Conservation (phyloP, 2,329 filamentous ascomycete species). For the Beauveria caledonica region DNA sequence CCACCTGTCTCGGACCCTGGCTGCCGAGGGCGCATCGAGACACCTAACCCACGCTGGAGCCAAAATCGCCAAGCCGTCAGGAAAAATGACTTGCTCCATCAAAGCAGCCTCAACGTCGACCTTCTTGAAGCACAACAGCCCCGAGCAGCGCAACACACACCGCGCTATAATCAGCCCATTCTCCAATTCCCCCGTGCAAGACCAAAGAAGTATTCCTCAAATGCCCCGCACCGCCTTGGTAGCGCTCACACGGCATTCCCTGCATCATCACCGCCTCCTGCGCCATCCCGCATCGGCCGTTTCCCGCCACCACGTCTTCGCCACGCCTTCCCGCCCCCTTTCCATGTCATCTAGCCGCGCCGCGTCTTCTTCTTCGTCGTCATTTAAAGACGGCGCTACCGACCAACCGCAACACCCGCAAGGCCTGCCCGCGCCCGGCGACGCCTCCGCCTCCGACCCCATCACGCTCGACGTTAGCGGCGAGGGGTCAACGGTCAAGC, state of each 20-base stretch:
- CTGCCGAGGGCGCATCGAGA: background rate
- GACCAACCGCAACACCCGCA: background rate
- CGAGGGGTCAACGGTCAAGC: conserved; percentile 35
- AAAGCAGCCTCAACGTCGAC: background rate
- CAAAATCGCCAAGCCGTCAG: conserved; percentile 1
- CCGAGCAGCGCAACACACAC: background rate
- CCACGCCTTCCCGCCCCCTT: background rate
- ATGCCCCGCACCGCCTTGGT: conserved; percentile 1
- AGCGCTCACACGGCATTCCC: background rate
- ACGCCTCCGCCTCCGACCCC: conserved; percentile 12
- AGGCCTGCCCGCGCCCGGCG: conserved; percentile 21
- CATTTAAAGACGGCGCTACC: background rate
- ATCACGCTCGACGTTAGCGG: conserved; percentile 26
- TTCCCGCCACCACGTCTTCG: background rate
- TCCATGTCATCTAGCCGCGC: background rate
- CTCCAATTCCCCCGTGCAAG: background rate
- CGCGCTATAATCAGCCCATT: background rate
- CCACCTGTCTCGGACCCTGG: conserved; percentile 6
- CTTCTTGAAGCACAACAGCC: background rate
- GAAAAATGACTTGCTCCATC: background rate
- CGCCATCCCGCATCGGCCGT: background rate
- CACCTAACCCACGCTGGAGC: conserved; percentile 5
- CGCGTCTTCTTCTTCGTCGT: background rate
- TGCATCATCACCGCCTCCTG: background rate
- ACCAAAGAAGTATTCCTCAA: background rate